phyloP scores from a whole-genome alignment of 306 rosid species.

The Acacia acuminata region DNA sequence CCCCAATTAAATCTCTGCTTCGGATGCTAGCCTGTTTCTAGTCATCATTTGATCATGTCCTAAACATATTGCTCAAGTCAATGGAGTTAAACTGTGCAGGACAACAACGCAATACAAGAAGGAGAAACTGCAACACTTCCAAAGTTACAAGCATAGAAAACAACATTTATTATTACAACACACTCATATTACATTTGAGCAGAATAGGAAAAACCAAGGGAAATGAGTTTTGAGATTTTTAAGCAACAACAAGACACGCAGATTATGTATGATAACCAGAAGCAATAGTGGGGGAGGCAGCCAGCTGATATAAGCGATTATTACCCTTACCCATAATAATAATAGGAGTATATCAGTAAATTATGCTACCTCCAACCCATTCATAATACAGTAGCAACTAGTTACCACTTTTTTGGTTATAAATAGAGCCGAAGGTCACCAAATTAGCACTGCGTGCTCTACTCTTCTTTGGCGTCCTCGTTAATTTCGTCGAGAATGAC shows the following conservation, averaged over 20 bases:
- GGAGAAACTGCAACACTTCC: too few species aligned
- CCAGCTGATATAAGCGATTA: neutral
- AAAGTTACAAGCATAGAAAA: neutral
- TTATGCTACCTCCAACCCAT: too few species aligned
- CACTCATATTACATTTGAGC: neutral
- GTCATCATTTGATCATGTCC: too few species aligned
- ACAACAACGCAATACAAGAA: too few species aligned
- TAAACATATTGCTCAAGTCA: too few species aligned
- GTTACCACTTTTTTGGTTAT: too few species aligned
- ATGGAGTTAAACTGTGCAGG: too few species aligned
- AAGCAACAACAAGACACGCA: neutral
- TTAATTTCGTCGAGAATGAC: slow-evolving; percentile 50
- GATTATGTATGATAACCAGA: neutral
- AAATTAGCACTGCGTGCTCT: neutral
- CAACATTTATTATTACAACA: neutral
- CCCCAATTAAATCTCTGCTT: too few species aligned
- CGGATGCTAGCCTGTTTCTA: too few species aligned
- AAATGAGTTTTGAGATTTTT: neutral
- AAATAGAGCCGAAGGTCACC: neutral
- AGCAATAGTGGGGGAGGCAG: neutral
- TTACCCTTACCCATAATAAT: neutral
- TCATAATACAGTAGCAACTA: too few species aligned
- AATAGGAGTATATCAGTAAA: neutral
- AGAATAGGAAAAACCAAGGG: neutral
- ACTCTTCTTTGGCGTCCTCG: slow-evolving; percentile 22